These are phyloP conservation scores for Cadophora sp. DNA, from an alignment of 2,329 filamentous ascomycete genomes.

Conservation along the genomic window DNA sequence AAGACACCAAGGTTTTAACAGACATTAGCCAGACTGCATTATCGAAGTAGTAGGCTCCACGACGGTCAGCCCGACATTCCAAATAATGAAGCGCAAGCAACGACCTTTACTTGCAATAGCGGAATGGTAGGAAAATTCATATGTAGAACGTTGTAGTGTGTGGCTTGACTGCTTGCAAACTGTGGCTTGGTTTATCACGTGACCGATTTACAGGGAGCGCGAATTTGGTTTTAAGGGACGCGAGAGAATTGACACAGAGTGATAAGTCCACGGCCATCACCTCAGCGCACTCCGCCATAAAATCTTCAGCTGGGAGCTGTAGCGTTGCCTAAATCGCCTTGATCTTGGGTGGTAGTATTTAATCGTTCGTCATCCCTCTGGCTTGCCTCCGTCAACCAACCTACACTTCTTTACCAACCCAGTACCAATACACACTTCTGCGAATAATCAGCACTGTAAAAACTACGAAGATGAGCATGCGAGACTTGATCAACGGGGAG, in stretches of 20 bases:
- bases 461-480: constrained; percentile 67
- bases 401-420: neutral
- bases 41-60: too few species aligned
- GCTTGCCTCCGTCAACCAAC: neutral
- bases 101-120: too few species aligned
- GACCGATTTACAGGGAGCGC: neutral
- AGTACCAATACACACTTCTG: neutral
- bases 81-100: too few species aligned
- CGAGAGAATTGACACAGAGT: neutral
- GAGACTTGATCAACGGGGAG: constrained; percentile 81
- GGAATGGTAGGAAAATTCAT: too few species aligned
- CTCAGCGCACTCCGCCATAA: neutral
- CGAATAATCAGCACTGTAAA: constrained; percentile 11
- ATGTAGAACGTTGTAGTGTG: neutral
- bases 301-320: neutral
- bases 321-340: neutral
- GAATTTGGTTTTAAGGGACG: neutral
- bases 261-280: neutral
- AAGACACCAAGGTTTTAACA: too few species aligned
- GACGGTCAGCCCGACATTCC: too few species aligned
- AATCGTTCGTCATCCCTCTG: neutral
- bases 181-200: neutral
- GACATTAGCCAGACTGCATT: too few species aligned
- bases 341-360: neutral
- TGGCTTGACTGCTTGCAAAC: neutral